A percentile compares a stretch with the other conserved stretches of the same genome.
phyloP scores from a whole-genome alignment of 306 rosid genomes.

The Prunus armeniaca region DNA sequence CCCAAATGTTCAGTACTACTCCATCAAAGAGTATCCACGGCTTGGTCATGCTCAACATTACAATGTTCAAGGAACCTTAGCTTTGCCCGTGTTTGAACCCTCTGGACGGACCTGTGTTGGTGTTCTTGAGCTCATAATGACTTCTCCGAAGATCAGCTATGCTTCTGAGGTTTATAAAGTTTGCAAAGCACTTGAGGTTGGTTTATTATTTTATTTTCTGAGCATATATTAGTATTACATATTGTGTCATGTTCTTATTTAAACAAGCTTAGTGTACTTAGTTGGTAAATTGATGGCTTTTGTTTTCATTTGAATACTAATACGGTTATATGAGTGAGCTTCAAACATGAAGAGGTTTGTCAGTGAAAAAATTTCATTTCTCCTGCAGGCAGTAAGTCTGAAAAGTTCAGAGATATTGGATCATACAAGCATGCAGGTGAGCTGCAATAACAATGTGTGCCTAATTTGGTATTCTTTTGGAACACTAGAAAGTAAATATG shows the following conservation, averaged over 20 bases:
- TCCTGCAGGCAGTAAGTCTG: constrained; percentile 77
- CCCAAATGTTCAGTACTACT: constrained; percentile 87
- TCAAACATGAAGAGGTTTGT: constrained; percentile 5
- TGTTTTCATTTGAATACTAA: too few relatives aligned
- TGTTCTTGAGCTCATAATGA: constrained; percentile 86
- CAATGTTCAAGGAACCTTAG: constrained; percentile 84
- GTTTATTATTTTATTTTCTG: constrained; percentile 26
- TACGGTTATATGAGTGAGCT: too few relatives aligned
- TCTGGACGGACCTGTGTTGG: constrained; percentile 71
- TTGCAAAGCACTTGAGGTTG: constrained; percentile 94
- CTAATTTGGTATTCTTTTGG: constrained; percentile 9
- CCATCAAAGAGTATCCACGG: constrained; percentile 70
- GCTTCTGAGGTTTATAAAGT: constrained; percentile 87
- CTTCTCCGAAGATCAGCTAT: constrained; percentile 67
- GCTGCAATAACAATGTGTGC: constrained; percentile 28
- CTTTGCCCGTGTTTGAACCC: constrained; percentile 72
- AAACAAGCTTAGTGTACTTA: constrained; percentile 4
- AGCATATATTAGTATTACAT: constrained; percentile 1
- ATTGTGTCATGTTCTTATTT: background rate
- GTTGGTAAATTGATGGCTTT: background rate
- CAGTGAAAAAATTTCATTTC: constrained; percentile 34
- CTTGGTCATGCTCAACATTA: constrained; percentile 64
- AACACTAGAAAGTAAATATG: constrained; percentile 19
- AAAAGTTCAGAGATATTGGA: constrained; percentile 73
- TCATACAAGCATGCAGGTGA: constrained; percentile 64